Evolutionary conservation across 257 asterid genomes (phyloP).

Genomic region (Haberlea rhodopensis): DNA sequence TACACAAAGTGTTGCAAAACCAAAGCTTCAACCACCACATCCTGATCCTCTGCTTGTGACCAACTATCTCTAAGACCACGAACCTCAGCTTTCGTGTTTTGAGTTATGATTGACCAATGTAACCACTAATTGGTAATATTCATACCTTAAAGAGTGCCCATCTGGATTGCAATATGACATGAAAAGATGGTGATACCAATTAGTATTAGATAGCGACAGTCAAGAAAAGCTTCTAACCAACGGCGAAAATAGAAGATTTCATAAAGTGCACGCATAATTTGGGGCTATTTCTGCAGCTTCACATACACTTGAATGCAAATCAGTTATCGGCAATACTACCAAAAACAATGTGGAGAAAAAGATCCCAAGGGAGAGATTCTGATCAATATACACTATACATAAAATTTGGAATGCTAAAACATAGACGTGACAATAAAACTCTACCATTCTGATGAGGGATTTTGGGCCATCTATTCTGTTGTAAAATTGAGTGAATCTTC

Average conservation of each 20-base stretch:
- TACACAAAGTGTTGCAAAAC: neutral
- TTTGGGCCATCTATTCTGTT: slow-evolving; percentile 45
- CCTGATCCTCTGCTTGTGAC: neutral
- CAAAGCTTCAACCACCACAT: neutral
- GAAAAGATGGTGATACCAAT: neutral
- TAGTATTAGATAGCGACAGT: neutral
- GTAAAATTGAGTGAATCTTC: slow-evolving; percentile 69
- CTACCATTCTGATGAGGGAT: slow-evolving; percentile 44
- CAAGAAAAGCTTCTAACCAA: neutral
- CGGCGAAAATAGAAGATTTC: neutral
- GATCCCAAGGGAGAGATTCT: neutral
- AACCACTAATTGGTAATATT: neutral
- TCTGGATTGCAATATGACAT: neutral
- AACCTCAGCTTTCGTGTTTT: neutral
- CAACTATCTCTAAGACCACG: neutral
- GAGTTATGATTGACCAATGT: neutral
- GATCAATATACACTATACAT: neutral
- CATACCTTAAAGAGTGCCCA: neutral
- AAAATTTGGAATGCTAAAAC: neutral
- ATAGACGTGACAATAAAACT: neutral
- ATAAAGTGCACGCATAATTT: neutral
- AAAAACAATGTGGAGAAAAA: neutral
- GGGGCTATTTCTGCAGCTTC: neutral
- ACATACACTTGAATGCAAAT: neutral
- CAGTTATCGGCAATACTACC: too few species aligned